Conservation (phyloP, 768 basidiomycete genomes). For the Leccinum rimulosum region DNA sequence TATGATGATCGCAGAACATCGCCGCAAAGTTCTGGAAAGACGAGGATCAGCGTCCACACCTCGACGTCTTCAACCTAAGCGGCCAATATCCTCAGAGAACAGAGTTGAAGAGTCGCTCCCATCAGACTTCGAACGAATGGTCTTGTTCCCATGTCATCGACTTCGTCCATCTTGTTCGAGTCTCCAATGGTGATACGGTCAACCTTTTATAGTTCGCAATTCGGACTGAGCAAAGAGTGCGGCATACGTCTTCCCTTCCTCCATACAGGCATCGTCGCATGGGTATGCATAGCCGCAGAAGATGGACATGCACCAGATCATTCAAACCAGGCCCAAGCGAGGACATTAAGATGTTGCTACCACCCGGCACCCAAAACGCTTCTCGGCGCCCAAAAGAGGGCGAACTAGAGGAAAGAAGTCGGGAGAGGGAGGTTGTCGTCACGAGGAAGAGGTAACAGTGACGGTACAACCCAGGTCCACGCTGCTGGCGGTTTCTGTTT, state of each 20-base stretch:
- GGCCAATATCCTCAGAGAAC: no score
- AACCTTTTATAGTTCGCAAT: not conserved
- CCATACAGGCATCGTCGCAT: not conserved
- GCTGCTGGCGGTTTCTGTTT: not conserved
- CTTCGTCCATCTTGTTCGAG: no score
- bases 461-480: not conserved
- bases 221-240: not conserved
- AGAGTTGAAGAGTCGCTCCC: no score
- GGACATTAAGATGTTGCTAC: not conserved
- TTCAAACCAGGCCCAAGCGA: not conserved
- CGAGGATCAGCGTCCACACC: no score
- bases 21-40: no score
- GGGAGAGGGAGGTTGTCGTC: not conserved
- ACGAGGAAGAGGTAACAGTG: not conserved
- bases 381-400: conserved; percentile 12
- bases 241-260: not conserved
- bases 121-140: no score
- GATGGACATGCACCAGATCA: not conserved
- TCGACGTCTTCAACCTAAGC: no score
- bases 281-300: not conserved
- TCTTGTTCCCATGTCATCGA: no score
- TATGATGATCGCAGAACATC: no score
- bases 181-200: no score
- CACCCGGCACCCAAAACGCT: not conserved
- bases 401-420: conserved; percentile 12